These are phyloP conservation scores for Apophysomyces trapeziformis DNA, from an alignment of 371 early-diverging fungal species.

Conservation along the genomic window DNA sequence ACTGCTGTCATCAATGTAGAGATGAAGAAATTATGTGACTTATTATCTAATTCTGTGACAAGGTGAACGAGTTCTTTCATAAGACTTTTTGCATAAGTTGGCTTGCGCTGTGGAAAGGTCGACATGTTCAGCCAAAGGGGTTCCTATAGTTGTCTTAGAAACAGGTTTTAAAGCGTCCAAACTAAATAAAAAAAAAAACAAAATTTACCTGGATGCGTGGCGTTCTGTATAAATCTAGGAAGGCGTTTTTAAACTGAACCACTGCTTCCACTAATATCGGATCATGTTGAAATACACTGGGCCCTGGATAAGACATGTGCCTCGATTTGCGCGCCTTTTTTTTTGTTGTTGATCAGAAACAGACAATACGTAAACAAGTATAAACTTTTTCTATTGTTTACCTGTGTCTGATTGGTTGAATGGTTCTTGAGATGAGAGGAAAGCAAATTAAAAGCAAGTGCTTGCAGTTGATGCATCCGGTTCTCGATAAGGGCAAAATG, in stretches of 20 bases:
- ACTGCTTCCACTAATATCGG: conserved; percentile 52
- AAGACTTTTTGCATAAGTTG: conserved; percentile 51
- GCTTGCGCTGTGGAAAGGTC: conserved; percentile 61
- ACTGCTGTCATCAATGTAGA: conserved; percentile 62
- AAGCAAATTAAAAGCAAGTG: conserved; percentile 52
- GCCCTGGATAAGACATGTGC: conserved; percentile 35
- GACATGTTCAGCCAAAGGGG: conserved; percentile 72
- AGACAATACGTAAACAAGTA: background rate
- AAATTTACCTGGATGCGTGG: conserved; percentile 64
- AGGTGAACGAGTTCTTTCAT: conserved; percentile 56
- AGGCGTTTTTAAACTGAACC: conserved; percentile 52
- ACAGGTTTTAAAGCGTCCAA: background rate
- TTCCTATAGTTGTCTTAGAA: conserved; percentile 36
- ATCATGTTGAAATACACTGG: conserved; percentile 60
- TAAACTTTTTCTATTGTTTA: background rate
- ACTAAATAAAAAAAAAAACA: background rate
- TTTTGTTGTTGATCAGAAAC: background rate
- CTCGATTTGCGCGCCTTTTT: conserved; percentile 28
- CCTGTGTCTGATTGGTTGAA: conserved; percentile 9
- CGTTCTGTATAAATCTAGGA: conserved; percentile 58
- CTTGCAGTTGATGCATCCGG: conserved; percentile 64
- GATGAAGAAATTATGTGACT: conserved; percentile 46
- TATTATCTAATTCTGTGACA: conserved; percentile 50
- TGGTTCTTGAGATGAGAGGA: conserved; percentile 45
- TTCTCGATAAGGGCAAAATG: conserved; percentile 69